Evolutionary conservation across 129 eudicot species (phyloP).

Genomic region (Calendula officinalis): DNA sequence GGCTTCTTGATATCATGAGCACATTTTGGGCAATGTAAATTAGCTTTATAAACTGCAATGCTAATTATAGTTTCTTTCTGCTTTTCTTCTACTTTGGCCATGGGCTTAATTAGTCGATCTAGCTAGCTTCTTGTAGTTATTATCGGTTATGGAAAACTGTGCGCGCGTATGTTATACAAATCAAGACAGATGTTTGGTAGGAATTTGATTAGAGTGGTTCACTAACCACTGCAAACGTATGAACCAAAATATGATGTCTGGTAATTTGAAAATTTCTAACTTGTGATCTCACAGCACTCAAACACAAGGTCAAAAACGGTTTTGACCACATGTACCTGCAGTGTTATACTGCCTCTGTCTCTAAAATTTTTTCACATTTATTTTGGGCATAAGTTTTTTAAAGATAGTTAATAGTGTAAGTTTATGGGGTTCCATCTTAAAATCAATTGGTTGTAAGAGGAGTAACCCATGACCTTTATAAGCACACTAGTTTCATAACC

Average conservation of each 20-base stretch:
- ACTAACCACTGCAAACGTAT: constrained; percentile 44
- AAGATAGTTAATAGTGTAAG: too few species aligned
- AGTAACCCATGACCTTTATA: too few species aligned
- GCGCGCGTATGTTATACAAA: not conserved
- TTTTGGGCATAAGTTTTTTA: too few species aligned
- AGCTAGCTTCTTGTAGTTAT: not conserved
- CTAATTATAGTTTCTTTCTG: constrained; percentile 52
- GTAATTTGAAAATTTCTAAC: constrained; percentile 32
- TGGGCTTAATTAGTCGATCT: not conserved
- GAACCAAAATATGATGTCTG: constrained; percentile 21
- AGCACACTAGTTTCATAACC: too few species aligned
- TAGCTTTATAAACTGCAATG: constrained; percentile 65
- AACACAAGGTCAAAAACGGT: constrained; percentile 34
- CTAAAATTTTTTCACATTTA: too few species aligned
- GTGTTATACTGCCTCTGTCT: too few species aligned
- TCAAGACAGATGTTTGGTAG: constrained; percentile 45
- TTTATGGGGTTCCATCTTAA: too few species aligned
- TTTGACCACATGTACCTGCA: too few species aligned
- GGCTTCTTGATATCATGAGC: constrained; percentile 76
- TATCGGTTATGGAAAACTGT: constrained; percentile 8
- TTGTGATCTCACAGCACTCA: constrained; percentile 29
- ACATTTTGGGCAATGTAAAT: constrained; percentile 93
- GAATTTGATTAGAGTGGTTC: constrained; percentile 50
- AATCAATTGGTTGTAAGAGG: too few species aligned
- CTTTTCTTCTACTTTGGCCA: constrained; percentile 39